These are phyloP conservation scores for Candida tammaniensis DNA, from an alignment of 805 yeast species.

Conservation along the genomic window DNA sequence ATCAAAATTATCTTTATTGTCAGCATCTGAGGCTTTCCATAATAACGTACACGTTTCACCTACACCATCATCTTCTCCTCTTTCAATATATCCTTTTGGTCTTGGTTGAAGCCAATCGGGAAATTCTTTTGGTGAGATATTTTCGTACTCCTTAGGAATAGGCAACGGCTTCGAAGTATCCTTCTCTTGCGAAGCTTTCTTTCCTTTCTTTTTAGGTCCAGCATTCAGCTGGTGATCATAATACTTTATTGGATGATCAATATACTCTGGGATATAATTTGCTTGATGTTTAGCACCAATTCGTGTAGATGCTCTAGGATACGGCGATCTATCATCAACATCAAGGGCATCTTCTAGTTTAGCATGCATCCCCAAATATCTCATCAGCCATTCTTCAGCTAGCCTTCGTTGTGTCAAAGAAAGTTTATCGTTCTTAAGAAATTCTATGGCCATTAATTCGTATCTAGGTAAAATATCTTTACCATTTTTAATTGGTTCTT, in stretches of 20 bases:
- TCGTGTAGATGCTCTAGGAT: conserved; percentile 76
- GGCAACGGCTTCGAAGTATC: conserved; percentile 25
- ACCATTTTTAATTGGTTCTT: conserved; percentile 1
- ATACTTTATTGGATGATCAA: conserved; percentile 61
- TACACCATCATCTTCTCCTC: conserved; percentile 67
- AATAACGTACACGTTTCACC: conserved; percentile 55
- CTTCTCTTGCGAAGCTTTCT: conserved; percentile 15
- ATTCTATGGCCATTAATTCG: conserved; percentile 55
- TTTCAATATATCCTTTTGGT: conserved; percentile 77
- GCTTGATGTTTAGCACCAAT: conserved; percentile 75
- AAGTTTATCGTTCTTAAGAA: conserved; percentile 45
- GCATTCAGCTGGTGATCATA: conserved; percentile 41
- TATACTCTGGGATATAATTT: conserved; percentile 53
- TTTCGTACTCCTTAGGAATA: conserved; percentile 48
- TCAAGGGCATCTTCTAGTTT: conserved; percentile 75
- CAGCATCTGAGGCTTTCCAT: conserved; percentile 55
- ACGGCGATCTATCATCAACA: conserved; percentile 66
- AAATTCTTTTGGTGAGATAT: conserved; percentile 42
- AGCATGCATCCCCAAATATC: conserved; percentile 76
- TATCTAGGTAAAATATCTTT: conserved; percentile 42
- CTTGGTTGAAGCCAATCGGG: conserved; percentile 78
- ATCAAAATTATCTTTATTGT: conserved; percentile 22
- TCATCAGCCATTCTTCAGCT: conserved; percentile 75
- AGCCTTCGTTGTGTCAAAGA: conserved; percentile 48
- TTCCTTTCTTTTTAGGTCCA: conserved; percentile 16